phyloP scores from a whole-genome alignment of 1,284 basidiomycete genomes.

The Ceratobasidium sp. region DNA sequence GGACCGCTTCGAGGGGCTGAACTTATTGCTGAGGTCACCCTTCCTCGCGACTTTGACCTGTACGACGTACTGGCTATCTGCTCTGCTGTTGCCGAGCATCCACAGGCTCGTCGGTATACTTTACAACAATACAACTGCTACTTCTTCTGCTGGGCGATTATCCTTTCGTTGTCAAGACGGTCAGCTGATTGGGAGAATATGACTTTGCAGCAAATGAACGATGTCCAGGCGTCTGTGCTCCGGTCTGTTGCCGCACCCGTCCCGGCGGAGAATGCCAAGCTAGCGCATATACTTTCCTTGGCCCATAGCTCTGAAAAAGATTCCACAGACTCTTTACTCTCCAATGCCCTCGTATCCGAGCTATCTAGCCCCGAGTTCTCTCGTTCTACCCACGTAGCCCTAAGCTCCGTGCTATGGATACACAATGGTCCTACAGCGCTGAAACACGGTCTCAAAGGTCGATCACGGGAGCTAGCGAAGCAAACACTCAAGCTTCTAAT shows the following conservation, averaged over 20 bases:
- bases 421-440: not conserved
- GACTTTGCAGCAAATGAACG: not conserved
- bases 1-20: too few species aligned
- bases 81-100: not conserved
- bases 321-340: not conserved
- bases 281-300: not conserved
- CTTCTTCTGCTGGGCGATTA: slow-evolving; percentile 13
- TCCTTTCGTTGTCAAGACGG: not conserved
- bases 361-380: not conserved
- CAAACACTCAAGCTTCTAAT: not conserved
- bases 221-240: not conserved
- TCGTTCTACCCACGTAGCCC: not conserved
- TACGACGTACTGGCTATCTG: not conserved
- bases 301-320: not conserved
- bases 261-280: not conserved
- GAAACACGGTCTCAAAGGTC: not conserved
- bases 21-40: too few species aligned
- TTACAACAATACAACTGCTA: slow-evolving; percentile 26
- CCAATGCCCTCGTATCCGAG: not conserved
- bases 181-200: not conserved
- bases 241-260: not conserved
- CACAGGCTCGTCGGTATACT: not conserved
- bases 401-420: not conserved
- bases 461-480: not conserved
- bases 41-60: not conserved